These are phyloP conservation scores for Closterium sp. DNA, from an alignment of 139 green algal species.

Conservation along the genomic window DNA sequence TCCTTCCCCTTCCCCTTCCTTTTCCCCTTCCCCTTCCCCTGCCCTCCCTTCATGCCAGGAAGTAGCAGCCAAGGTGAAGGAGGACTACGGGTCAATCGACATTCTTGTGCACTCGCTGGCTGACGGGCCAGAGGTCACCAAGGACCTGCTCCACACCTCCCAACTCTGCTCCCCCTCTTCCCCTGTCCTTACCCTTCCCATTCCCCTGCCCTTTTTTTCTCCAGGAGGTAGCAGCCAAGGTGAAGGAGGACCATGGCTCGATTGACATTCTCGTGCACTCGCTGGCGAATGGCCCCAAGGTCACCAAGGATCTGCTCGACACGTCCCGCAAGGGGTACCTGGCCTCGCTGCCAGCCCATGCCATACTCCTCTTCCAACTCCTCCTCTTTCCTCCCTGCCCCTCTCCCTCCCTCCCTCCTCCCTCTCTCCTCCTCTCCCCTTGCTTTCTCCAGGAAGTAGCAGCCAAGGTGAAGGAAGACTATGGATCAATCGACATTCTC, in stretches of 20 bases:
- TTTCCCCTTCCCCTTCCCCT: neutral
- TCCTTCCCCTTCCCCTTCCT: too few species aligned
- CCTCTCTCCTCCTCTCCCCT: neutral
- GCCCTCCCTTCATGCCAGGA: slow-evolving; percentile 63
- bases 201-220: slow-evolving; percentile 38
- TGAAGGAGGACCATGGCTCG: slow-evolving; percentile 81
- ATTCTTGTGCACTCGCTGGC: slow-evolving; percentile 96
- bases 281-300: slow-evolving; percentile 97
- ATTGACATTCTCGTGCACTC: slow-evolving; percentile 98
- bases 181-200: too few species aligned
- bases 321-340: slow-evolving; percentile 94
- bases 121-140: slow-evolving; percentile 96
- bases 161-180: slow-evolving; percentile 60
- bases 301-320: slow-evolving; percentile 94
- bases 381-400: neutral
- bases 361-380: neutral
- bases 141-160: slow-evolving; percentile 93
- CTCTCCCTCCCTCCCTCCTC: neutral
- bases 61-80: slow-evolving; percentile 73
- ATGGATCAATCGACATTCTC: slow-evolving; percentile 92
- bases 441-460: slow-evolving; percentile 74
- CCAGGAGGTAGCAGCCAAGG: slow-evolving; percentile 77
- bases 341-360: too few species aligned
- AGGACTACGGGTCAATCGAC: slow-evolving; percentile 90
- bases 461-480: slow-evolving; percentile 75